Conservation (phyloP, 495 filamentous ascomycete genomes). For the Delitschia confertaspora region DNA sequence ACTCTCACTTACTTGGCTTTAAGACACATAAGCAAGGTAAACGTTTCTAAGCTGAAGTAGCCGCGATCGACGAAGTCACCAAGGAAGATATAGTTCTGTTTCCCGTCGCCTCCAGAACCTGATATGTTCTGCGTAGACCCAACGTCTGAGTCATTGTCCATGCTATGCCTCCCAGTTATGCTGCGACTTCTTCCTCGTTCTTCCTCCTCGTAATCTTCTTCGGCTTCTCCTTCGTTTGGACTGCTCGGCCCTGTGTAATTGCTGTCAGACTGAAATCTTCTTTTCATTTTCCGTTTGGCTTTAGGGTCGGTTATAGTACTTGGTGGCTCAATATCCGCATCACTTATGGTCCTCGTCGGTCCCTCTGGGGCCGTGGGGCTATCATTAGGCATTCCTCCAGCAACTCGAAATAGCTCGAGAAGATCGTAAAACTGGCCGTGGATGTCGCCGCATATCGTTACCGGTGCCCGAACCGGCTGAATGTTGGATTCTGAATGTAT, state of each 20-base stretch:
- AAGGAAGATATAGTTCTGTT: slow-evolving; percentile 87
- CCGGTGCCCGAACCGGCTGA: slow-evolving; percentile 89
- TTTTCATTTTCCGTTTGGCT: slow-evolving; percentile 66
- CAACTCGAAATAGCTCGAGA: slow-evolving; percentile 90
- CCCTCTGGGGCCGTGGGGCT: slow-evolving; percentile 44
- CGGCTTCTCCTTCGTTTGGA: slow-evolving; percentile 43
- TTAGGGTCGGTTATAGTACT: slow-evolving; percentile 77
- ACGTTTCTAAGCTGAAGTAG: slow-evolving; percentile 95
- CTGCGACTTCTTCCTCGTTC: slow-evolving; percentile 36
- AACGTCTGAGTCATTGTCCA: slow-evolving; percentile 21
- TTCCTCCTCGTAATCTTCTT: slow-evolving; percentile 40
- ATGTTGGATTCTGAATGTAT: slow-evolving; percentile 84
- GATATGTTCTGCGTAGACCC: slow-evolving; percentile 25
- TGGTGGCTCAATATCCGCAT: slow-evolving; percentile 80
- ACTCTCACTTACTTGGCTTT: slow-evolving; percentile 73
- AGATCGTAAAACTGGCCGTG: slow-evolving; percentile 99
- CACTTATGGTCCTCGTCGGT: slow-evolving; percentile 54
- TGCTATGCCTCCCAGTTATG: slow-evolving; percentile 29
- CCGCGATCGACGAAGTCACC: slow-evolving; percentile 97
- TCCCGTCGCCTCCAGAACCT: slow-evolving; percentile 39
- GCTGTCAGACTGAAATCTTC: slow-evolving; percentile 35
- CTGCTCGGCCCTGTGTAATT: slow-evolving; percentile 32
- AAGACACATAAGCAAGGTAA: slow-evolving; percentile 88
- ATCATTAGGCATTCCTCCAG: slow-evolving; percentile 87
- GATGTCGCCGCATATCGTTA: slow-evolving; percentile 96